Conservation (phyloP, 192 early-diverging fungal species). For the Coemansia sp. region DNA sequence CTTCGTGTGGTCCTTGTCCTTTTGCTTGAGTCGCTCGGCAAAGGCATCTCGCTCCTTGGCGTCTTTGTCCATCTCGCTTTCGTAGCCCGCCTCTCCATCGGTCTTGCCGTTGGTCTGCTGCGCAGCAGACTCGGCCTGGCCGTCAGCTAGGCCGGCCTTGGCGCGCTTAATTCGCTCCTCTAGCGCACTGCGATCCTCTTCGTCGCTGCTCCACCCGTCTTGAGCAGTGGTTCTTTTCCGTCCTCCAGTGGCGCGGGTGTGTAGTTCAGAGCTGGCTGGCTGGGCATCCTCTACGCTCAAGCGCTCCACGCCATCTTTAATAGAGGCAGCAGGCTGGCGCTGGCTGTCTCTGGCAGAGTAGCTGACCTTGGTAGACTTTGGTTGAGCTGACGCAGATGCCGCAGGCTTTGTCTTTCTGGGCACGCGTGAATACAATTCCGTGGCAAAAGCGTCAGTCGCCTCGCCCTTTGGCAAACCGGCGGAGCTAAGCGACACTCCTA, state of each 20-base stretch:
- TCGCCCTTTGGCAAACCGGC: constrained; percentile 62
- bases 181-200: constrained; percentile 57
- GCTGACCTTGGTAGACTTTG: background rate
- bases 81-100: constrained; percentile 37
- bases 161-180: constrained; percentile 56
- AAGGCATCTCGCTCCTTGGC: constrained; percentile 88
- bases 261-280: background rate
- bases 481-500: constrained; percentile 56
- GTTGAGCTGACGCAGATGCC: background rate
- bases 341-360: background rate
- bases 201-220: constrained; percentile 56
- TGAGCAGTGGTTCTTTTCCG: constrained; percentile 47
- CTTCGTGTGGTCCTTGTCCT: constrained; percentile 75
- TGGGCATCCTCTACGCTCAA: background rate
- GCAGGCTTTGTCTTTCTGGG: constrained; percentile 37
- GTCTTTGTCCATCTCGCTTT: constrained; percentile 59
- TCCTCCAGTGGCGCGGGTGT: constrained; percentile 17
- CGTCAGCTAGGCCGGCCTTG: constrained; percentile 45
- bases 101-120: constrained; percentile 31
- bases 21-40: constrained; percentile 72
- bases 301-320: background rate
- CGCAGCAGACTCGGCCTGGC: constrained; percentile 22
- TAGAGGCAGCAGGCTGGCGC: background rate
- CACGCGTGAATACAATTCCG: constrained; percentile 60
- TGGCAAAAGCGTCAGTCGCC: constrained; percentile 59